These are phyloP conservation scores for Chondrostereum purpureum DNA, from an alignment of 1,284 basidiomycete species.

Conservation along the genomic window DNA sequence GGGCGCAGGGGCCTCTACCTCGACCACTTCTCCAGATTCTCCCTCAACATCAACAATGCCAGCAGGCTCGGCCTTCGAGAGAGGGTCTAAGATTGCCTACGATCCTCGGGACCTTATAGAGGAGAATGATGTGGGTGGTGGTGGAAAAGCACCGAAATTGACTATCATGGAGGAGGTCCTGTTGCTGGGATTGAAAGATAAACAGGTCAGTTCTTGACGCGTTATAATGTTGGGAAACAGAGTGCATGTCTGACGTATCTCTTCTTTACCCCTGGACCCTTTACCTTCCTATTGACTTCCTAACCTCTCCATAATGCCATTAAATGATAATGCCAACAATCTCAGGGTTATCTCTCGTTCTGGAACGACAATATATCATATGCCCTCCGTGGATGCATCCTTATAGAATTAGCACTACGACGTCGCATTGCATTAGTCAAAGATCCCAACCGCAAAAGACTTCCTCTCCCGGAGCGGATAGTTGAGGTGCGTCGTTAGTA, in stretches of 20 bases:
- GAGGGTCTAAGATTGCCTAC: slow-evolving; percentile 83
- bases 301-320: too few species aligned
- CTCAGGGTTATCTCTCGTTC: slow-evolving; percentile 86
- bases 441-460: slow-evolving; percentile 74
- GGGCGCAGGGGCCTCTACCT: neutral
- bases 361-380: slow-evolving; percentile 99
- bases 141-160: slow-evolving; percentile 75
- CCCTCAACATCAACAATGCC: slow-evolving; percentile 24
- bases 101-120: slow-evolving; percentile 87
- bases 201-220: slow-evolving; percentile 53
- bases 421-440: slow-evolving; percentile 84
- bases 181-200: slow-evolving; percentile 86
- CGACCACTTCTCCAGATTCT: neutral
- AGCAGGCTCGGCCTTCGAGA: slow-evolving; percentile 76
- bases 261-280: neutral
- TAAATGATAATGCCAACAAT: neutral
- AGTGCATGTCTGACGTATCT: slow-evolving; percentile 3
- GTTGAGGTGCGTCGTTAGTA: slow-evolving; percentile 45
- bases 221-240: slow-evolving; percentile 1
- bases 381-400: slow-evolving; percentile 89
- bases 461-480: slow-evolving; percentile 75
- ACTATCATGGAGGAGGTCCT: slow-evolving; percentile 98
- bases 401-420: slow-evolving; percentile 88
- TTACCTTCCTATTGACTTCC: neutral
- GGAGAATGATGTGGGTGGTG: slow-evolving; percentile 59